A percentile compares a stretch with the other conserved stretches of the same genome.
Conservation (phyloP, 345 rosid genomes). For the Rubroshorea leprosula region DNA sequence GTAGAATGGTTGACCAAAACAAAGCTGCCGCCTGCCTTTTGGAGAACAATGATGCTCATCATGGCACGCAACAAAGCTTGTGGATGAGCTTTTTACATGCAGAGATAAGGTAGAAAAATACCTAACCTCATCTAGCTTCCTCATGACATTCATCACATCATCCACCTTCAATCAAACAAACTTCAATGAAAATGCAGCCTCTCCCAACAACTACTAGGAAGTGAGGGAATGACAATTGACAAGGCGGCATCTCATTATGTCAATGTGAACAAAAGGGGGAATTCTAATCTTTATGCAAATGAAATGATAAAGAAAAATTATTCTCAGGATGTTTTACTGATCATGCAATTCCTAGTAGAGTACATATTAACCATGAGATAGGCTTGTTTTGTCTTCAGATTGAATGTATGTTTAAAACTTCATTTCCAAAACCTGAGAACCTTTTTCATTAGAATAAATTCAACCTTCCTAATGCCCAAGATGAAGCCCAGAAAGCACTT, state of each 20-base stretch:
- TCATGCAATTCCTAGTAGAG: too few species aligned
- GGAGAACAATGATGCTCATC: conserved; percentile 13
- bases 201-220: background rate
- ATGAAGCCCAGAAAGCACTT: too few species aligned
- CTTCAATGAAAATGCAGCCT: background rate
- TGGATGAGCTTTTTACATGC: background rate
- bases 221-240: conserved; percentile 5
- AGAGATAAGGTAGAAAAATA: background rate
- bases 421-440: too few species aligned
- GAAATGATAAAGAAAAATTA: background rate
- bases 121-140: background rate
- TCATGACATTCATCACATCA: too few species aligned
- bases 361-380: too few species aligned
- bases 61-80: conserved; percentile 7
- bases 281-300: background rate
- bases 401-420: too few species aligned
- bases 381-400: too few species aligned
- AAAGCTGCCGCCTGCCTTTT: conserved; percentile 2
- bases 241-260: background rate
- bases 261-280: background rate
- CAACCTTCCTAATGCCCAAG: too few species aligned
- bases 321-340: background rate
- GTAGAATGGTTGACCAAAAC: conserved; percentile 7
- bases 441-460: too few species aligned
- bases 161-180: background rate